Percentiles rank a stretch among this genome's conserved stretches.
Conservation (phyloP, 768 basidiomycete genomes). For the Asterophora lycoperdoides region DNA sequence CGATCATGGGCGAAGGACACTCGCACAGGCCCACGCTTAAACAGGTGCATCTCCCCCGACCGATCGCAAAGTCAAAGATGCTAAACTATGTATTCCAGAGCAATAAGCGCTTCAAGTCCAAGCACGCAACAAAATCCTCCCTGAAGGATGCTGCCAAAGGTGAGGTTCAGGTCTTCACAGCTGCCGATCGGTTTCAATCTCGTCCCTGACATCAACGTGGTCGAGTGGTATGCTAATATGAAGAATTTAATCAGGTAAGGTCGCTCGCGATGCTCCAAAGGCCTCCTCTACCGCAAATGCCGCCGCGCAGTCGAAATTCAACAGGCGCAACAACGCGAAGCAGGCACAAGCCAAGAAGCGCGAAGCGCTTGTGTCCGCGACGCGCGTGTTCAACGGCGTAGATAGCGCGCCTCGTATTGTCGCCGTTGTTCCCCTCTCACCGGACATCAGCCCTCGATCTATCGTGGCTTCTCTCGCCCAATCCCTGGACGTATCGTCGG, state of each 20-base stretch:
- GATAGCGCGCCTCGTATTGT: constrained; percentile 84
- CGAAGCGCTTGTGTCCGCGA: constrained; percentile 59
- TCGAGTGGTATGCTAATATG: background rate
- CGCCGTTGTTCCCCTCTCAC: constrained; percentile 79
- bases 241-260: constrained; percentile 41
- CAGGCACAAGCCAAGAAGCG: constrained; percentile 76
- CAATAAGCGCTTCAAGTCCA: constrained; percentile 93
- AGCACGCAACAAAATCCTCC: constrained; percentile 81
- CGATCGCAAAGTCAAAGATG: background rate
- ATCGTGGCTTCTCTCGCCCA: constrained; percentile 56
- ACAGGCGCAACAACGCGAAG: constrained; percentile 81
- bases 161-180: constrained; percentile 18
- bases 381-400: constrained; percentile 73
- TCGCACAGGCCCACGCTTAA: constrained; percentile 86
- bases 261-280: constrained; percentile 54
- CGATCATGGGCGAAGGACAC: constrained; percentile 38
- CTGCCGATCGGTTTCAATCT: constrained; percentile 1
- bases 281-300: constrained; percentile 41
- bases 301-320: constrained; percentile 66
- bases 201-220: background rate
- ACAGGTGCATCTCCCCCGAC: constrained; percentile 46
- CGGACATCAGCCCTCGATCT: constrained; percentile 51
- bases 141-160: constrained; percentile 86
- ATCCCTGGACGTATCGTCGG: constrained; percentile 51
- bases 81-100: constrained; percentile 38